Conservation (phyloP, 2,329 filamentous ascomycete species). For the Ceratocystis harringtonii region DNA sequence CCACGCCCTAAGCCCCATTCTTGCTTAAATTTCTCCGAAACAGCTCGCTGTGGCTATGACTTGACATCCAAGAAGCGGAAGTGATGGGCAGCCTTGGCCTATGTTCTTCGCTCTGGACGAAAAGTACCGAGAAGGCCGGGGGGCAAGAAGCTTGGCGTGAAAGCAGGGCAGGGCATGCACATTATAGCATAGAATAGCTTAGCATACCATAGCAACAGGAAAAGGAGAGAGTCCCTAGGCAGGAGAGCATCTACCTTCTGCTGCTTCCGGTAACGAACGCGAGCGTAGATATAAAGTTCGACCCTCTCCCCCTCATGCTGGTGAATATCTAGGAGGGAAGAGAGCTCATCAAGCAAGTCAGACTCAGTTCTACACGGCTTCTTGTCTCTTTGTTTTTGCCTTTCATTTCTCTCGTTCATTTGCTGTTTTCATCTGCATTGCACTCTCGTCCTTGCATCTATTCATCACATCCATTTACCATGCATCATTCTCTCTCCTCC, state of each 20-base stretch:
- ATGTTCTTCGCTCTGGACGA: not conserved
- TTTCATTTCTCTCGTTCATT: not conserved
- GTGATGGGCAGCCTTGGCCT: not conserved
- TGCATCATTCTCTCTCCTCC: slow-evolving; percentile 10
- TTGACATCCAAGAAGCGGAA: not conserved
- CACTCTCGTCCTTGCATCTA: not conserved
- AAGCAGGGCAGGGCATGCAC: too few relatives aligned
- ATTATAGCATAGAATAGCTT: too few relatives aligned
- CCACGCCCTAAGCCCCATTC: not conserved
- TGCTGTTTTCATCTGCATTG: not conserved
- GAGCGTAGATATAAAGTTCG: too few relatives aligned
- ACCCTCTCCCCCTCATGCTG: too few relatives aligned
- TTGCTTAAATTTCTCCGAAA: not conserved
- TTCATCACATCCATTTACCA: not conserved
- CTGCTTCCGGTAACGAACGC: too few relatives aligned
- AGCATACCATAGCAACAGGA: too few relatives aligned
- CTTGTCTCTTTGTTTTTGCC: not conserved
- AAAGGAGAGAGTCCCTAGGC: too few relatives aligned
- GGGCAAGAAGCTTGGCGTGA: too few relatives aligned
- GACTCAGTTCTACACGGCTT: not conserved
- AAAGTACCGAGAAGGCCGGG: not conserved
- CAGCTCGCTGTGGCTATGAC: not conserved
- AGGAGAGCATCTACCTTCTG: too few relatives aligned
- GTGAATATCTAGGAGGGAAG: too few relatives aligned
- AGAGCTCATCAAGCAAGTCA: not conserved